phyloP scores from a whole-genome alignment of 192 early-diverging fungal genomes.

The Coemansia sp. region DNA sequence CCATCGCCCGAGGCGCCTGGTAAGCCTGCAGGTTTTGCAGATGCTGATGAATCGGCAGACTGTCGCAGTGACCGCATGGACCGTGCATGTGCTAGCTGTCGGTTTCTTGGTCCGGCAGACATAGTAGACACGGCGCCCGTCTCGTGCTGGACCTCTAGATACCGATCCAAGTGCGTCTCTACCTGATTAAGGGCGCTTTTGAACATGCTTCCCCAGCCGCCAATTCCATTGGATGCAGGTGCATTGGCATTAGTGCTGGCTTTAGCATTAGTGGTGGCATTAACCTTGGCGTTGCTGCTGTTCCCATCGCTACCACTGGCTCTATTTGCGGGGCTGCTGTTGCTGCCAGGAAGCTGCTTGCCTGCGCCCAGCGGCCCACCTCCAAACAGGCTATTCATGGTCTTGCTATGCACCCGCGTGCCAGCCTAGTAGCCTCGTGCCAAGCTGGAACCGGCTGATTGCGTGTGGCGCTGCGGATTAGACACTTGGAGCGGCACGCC shows the following conservation, averaged over 20 bases:
- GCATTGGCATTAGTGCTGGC: not conserved
- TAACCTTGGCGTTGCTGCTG: not conserved
- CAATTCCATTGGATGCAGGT: not conserved
- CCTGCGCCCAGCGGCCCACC: constrained; percentile 22
- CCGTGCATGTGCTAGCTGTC: constrained; percentile 6
- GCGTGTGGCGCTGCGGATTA: not conserved
- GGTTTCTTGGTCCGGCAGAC: not conserved
- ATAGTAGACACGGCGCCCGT: not conserved
- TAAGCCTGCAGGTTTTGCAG: not conserved
- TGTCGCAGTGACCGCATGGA: constrained; percentile 6
- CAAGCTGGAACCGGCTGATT: not conserved
- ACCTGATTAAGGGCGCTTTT: constrained; percentile 75
- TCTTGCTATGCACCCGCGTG: not conserved
- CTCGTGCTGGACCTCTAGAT: constrained; percentile 63
- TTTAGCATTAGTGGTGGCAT: not conserved
- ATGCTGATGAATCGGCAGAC: not conserved
- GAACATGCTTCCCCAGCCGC: constrained; percentile 66
- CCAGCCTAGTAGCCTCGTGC: not conserved
- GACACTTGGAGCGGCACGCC: not conserved
- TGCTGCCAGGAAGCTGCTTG: constrained; percentile 1
- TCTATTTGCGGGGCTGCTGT: not conserved
- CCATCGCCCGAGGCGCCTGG: not conserved
- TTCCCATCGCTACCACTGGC: not conserved
- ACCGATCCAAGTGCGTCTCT: constrained; percentile 74
- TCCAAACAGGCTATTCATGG: constrained; percentile 45